Conservation (phyloP, 768 basidiomycete genomes). For the Podaxis sp. region DNA sequence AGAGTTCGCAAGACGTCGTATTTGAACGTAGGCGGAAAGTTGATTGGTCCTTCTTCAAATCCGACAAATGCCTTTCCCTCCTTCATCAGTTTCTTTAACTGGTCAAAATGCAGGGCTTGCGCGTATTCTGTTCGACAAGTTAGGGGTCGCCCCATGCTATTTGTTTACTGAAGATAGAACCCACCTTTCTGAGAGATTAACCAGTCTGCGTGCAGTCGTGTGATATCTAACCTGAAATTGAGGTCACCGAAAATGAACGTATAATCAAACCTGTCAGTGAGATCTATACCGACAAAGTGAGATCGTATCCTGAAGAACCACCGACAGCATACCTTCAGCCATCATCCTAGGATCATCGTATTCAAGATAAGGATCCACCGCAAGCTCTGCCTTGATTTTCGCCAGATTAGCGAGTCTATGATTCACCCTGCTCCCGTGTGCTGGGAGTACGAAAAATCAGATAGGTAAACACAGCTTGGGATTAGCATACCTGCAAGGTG, state of each 20-base stretch:
- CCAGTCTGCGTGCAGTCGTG: constrained; percentile 94
- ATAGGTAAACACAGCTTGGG: not conserved
- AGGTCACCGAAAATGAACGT: constrained; percentile 89
- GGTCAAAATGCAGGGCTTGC: constrained; percentile 89
- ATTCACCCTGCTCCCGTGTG: constrained; percentile 73
- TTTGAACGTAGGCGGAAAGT: constrained; percentile 94
- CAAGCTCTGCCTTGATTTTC: constrained; percentile 86
- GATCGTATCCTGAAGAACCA: not conserved
- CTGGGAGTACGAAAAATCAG: constrained; percentile 32
- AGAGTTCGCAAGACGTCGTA: constrained; percentile 72
- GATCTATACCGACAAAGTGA: constrained; percentile 41
- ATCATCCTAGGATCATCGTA: constrained; percentile 61
- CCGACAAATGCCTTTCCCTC: constrained; percentile 69
- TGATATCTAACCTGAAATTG: constrained; percentile 88
- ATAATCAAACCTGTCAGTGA: constrained; percentile 88
- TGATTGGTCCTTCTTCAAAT: constrained; percentile 76
- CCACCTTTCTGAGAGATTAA: constrained; percentile 77
- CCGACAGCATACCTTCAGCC: constrained; percentile 59
- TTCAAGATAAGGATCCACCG: constrained; percentile 75
- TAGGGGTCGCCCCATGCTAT: not conserved
- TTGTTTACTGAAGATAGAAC: not conserved
- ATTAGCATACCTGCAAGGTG: constrained; percentile 73
- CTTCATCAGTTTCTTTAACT: constrained; percentile 76
- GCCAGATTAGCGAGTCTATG: constrained; percentile 82
- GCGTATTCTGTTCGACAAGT: constrained; percentile 57